Evolutionary conservation across 495 filamentous ascomycete species (phyloP).

Genomic region (Cryomyces minteri): DNA sequence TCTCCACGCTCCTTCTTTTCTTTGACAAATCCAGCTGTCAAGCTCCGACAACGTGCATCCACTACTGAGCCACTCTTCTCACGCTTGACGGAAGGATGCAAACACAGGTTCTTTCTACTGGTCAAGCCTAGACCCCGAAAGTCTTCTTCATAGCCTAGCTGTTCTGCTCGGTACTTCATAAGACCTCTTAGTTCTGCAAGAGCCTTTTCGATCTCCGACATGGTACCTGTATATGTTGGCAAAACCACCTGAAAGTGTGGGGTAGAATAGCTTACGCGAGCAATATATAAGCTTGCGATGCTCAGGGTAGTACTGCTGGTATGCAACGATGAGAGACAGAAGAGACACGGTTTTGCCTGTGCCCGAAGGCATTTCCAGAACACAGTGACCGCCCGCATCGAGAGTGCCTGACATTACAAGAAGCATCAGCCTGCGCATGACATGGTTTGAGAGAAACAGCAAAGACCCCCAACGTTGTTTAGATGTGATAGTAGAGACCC

Average conservation of each 20-base stretch:
- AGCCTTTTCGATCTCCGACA: slow-evolving; percentile 94
- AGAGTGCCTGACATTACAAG: slow-evolving; percentile 41
- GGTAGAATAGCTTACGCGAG: slow-evolving; percentile 44
- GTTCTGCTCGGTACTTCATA: slow-evolving; percentile 82
- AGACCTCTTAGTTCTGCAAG: slow-evolving; percentile 76
- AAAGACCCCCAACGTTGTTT: not conserved
- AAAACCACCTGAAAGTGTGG: slow-evolving; percentile 14
- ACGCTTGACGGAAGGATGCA: slow-evolving; percentile 85
- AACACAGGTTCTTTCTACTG: slow-evolving; percentile 90
- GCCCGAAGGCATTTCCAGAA: slow-evolving; percentile 99
- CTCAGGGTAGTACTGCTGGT: slow-evolving; percentile 80
- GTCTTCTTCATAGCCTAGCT: slow-evolving; percentile 76
- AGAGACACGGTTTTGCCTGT: slow-evolving; percentile 96
- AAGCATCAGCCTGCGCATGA: not conserved
- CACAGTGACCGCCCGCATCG: slow-evolving; percentile 85
- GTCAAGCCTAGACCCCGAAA: slow-evolving; percentile 85
- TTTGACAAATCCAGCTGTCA: slow-evolving; percentile 92
- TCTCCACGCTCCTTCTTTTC: slow-evolving; percentile 93
- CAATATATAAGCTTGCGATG: slow-evolving; percentile 96
- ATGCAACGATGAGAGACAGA: slow-evolving; percentile 87
- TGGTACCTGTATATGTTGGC: slow-evolving; percentile 31
- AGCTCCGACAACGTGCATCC: slow-evolving; percentile 82
- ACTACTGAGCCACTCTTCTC: slow-evolving; percentile 92
- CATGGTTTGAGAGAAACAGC: no score
- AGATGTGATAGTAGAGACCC: not conserved